Base-by-base conservation (phyloP, 176 grass and related monocot species). In the Oryza longistaminata region DNA sequence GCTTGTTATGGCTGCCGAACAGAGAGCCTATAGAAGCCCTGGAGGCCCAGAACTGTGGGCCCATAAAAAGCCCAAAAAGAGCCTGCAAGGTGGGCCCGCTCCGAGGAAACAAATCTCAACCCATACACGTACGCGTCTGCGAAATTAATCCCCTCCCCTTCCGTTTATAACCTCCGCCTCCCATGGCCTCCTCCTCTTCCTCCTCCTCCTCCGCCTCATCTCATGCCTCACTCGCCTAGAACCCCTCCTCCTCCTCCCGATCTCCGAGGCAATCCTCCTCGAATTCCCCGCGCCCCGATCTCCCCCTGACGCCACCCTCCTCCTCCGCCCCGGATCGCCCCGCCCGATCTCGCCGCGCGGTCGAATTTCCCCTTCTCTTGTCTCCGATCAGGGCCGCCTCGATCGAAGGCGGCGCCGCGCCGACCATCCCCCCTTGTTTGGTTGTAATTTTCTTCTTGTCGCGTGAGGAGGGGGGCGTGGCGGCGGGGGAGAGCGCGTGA, bases 161-260 rank as follows among this genome's bases (percentile, higher is more conserved):
- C 68, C 69, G 60, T 68, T 74, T 73, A n/a, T 76, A 85, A 82
- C 66, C 78, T 66, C 66, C 78, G 2, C 13, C 45, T 21, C 60
- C 58, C 46, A 68, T 80, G 78, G 78, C 45, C 35, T 42, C 61
- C 40, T 48, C 72, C 37, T 42, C 60, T 22, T n/a, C n/a, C 2
- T 27, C 27, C 21, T 66, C 74, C 70, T 69, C 74, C 74, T 66
- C 74, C 70, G 62, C 74, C 74, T 68, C 88, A 17, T 74, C 80
- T 74, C 88, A 24, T 62, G 84, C 79, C 78, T 24, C 42, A 66
- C 11, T 87, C 46, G 74, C 84, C 74, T 90, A 90, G 88, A 86
- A 77, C 70, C 81, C 76, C 74, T 39, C 35, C 48, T 3, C 48
- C 61, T 37, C 64, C 55, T 77, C 31, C 64, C 33, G 33, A 85